These are phyloP conservation scores for Phytopythium montanum DNA, from an alignment of 352 stramenopile species.

Conservation along the genomic window DNA sequence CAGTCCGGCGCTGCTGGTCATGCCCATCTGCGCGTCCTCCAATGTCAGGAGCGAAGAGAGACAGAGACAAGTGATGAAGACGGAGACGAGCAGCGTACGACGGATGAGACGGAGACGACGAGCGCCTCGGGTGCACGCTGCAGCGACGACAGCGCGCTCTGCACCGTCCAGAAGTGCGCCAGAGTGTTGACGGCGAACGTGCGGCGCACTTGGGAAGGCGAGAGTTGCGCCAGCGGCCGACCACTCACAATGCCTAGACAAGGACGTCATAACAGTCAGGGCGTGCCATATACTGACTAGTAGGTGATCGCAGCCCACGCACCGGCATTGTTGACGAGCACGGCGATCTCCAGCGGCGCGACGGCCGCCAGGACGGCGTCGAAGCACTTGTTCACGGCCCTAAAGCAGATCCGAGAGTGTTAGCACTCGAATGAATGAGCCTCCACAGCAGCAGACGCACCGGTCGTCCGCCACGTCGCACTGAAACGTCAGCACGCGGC, in stretches of 20 bases:
- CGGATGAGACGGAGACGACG: constrained; percentile 72
- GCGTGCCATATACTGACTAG: background rate
- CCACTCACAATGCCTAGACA: constrained; percentile 40
- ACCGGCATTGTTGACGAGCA: constrained; percentile 66
- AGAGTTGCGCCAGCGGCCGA: constrained; percentile 33
- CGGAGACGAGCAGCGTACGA: constrained; percentile 31
- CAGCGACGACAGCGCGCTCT: constrained; percentile 61
- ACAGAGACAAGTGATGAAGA: background rate
- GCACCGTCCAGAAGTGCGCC: constrained; percentile 72
- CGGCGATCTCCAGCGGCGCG: constrained; percentile 37
- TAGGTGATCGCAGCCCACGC: no score
- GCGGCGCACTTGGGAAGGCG: constrained; percentile 34
- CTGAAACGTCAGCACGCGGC: constrained; percentile 32
- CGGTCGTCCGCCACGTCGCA: constrained; percentile 63
- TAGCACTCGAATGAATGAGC: background rate
- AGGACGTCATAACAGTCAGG: background rate
- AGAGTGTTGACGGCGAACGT: constrained; percentile 65
- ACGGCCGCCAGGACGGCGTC: constrained; percentile 21
- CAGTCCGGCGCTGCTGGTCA: constrained; percentile 56
- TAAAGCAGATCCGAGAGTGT: constrained; percentile 6
- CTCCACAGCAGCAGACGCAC: constrained; percentile 16
- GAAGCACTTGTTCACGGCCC: constrained; percentile 30
- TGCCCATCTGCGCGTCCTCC: constrained; percentile 40
- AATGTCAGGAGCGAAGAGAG: background rate
- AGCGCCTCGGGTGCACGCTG: constrained; percentile 41